Percentiles rank a stretch among this genome's conserved stretches.
phyloP scores from a whole-genome alignment of 2,329 filamentous ascomycete genomes.

The Blastomyces percursus region DNA sequence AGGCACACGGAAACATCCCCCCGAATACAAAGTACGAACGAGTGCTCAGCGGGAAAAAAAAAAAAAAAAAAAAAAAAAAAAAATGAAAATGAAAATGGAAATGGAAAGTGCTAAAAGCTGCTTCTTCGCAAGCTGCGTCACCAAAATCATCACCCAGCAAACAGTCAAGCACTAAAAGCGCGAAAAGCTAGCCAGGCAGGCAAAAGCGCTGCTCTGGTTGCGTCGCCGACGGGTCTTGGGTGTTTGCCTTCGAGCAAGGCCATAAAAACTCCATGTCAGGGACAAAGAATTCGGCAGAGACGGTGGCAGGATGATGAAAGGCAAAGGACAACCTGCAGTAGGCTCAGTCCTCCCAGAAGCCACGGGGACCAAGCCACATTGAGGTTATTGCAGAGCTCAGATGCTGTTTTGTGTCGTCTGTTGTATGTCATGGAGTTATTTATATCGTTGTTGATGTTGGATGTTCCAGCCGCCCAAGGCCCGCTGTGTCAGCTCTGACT shows the following conservation, averaged over 20 bases:
- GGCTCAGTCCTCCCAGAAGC: neutral
- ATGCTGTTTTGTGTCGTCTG: neutral
- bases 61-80: neutral
- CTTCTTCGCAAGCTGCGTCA: neutral
- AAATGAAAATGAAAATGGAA: neutral
- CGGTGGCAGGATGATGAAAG: neutral
- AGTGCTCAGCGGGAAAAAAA: neutral
- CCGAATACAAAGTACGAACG: neutral
- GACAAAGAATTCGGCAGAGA: neutral
- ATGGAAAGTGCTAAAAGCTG: neutral
- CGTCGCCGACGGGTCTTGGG: neutral
- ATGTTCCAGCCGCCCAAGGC: neutral
- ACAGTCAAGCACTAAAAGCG: neutral
- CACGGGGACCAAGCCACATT: neutral
- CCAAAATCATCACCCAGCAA: neutral
- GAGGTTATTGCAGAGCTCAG: neutral
- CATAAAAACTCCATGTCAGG: neutral
- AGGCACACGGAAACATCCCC: neutral
- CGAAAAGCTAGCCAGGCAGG: neutral
- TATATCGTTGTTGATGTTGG: neutral
- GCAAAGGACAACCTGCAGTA: neutral
- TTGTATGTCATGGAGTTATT: neutral
- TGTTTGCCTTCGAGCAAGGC: neutral
- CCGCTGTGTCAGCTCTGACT: constrained; percentile 1
- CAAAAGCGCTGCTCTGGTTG: neutral